phyloP scores from a whole-genome alignment of 768 basidiomycete genomes.

The Austroboletus eburneus region DNA sequence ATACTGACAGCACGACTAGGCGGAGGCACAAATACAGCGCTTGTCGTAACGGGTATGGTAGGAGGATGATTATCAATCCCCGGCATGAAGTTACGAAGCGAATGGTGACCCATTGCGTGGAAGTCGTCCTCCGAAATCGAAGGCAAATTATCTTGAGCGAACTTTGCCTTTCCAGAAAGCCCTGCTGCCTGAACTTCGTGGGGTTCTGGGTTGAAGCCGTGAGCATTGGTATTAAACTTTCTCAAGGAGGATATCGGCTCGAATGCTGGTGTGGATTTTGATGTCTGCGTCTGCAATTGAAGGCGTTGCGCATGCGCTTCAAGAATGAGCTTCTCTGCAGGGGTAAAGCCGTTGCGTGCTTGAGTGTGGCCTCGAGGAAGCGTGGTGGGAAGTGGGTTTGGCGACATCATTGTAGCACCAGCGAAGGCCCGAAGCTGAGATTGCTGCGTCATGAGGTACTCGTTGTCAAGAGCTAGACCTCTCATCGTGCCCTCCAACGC shows the following conservation, averaged over 20 bases:
- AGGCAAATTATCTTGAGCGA: constrained; percentile 21
- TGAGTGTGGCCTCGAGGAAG: constrained; percentile 29
- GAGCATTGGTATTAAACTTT: constrained; percentile 7
- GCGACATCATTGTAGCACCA: constrained; percentile 11
- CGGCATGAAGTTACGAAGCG: constrained; percentile 3
- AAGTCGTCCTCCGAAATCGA: constrained; percentile 37
- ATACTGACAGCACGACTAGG: constrained; percentile 30
- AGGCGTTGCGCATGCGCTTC: constrained; percentile 42
- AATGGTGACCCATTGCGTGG: constrained; percentile 21
- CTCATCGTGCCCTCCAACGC: constrained; percentile 12
- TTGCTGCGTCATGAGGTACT: constrained; percentile 17
- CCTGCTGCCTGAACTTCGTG: constrained; percentile 1
- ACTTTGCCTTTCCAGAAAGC: constrained; percentile 3
- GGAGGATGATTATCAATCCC: constrained; percentile 1
- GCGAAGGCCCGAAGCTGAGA: constrained; percentile 22
- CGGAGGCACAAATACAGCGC: constrained; percentile 16
- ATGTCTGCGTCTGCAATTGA: constrained; percentile 12
- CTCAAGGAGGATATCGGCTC: constrained; percentile 8
- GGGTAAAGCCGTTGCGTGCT: constrained; percentile 56
- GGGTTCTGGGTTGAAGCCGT: constrained; percentile 3
- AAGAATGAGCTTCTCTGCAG: constrained; percentile 65
- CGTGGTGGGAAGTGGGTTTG: constrained; percentile 5
- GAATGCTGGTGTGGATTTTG: constrained; percentile 8
- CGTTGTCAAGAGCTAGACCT: constrained; percentile 11
- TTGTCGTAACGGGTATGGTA: background rate